Percentiles rank a stretch among this genome's conserved stretches.
These are phyloP conservation scores for Parasitella parasitica DNA, from an alignment of 371 early-diverging fungal genomes.

Conservation along the genomic window DNA sequence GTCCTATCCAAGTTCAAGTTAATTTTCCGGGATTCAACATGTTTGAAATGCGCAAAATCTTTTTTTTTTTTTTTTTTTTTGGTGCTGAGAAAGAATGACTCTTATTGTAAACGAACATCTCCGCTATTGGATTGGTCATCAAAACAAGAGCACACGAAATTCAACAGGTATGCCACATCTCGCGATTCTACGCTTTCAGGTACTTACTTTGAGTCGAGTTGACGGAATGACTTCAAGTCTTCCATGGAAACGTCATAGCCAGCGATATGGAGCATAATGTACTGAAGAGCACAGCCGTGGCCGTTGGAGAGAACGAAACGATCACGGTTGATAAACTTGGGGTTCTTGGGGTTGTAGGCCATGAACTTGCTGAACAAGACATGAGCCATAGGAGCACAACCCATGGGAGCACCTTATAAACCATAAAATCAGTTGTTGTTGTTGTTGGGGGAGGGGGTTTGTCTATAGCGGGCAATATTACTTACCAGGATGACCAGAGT, in stretches of 20 bases:
- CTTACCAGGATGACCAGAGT: conserved; percentile 97
- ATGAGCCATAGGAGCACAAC: conserved; percentile 97
- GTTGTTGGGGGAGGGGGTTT: too few relatives aligned
- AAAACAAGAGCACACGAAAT: background rate
- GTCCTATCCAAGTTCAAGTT: conserved; percentile 54
- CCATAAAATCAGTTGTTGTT: background rate
- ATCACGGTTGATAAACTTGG: conserved; percentile 91
- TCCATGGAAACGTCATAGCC: conserved; percentile 89
- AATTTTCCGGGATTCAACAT: background rate
- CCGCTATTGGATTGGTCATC: background rate
- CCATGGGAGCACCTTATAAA: conserved; percentile 91
- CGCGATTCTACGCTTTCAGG: background rate
- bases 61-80: too few relatives aligned
- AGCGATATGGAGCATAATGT: conserved; percentile 86
- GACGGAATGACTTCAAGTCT: conserved; percentile 93
- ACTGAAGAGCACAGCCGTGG: conserved; percentile 95
- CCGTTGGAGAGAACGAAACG: conserved; percentile 98
- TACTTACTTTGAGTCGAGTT: conserved; percentile 74
- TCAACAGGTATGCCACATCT: background rate
- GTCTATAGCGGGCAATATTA: too few relatives aligned
- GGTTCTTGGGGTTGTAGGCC: conserved; percentile 83
- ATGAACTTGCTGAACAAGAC: conserved; percentile 87
- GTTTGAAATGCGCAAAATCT: background rate
- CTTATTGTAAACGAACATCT: conserved; percentile 5
- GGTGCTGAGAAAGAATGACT: conserved; percentile 12